Evolutionary conservation across 2,329 filamentous ascomycete genomes (phyloP).

Genomic region (Colletotrichum sp.): DNA sequence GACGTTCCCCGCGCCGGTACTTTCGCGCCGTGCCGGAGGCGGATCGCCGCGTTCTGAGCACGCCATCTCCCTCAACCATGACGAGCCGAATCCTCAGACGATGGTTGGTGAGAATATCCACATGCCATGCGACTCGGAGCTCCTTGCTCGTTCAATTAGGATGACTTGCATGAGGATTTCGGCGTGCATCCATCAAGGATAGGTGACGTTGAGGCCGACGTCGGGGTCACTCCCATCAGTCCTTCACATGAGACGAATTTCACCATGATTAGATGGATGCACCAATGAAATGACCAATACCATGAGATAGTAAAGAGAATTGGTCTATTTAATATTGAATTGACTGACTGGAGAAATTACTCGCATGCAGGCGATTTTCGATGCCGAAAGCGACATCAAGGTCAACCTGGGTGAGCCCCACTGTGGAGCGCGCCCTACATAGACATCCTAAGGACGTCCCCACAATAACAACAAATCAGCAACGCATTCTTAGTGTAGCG

Average conservation of each 20-base stretch:
- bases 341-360: accelerated
- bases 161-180: neutral
- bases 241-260: neutral
- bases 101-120: neutral
- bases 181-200: accelerated
- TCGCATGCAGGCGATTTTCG: neutral
- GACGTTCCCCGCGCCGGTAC: neutral
- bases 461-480: neutral
- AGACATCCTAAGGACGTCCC: accelerated
- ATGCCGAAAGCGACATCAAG: neutral
- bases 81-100: neutral
- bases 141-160: accelerated
- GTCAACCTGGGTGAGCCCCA: neutral
- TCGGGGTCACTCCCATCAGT: neutral
- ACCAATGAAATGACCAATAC: neutral
- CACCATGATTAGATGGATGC: neutral
- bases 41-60: slow-evolving; percentile 8
- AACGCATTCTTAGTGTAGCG: neutral
- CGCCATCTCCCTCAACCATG: slow-evolving; percentile 16
- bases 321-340: accelerated
- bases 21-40: neutral
- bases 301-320: accelerated
- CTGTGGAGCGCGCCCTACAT: accelerated
- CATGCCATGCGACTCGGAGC: neutral
- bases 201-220: neutral